Percentiles rank a stretch among this genome's conserved stretches.
Evolutionary conservation across 768 basidiomycete species (phyloP).

Genomic region (Hydnum rufescens): DNA sequence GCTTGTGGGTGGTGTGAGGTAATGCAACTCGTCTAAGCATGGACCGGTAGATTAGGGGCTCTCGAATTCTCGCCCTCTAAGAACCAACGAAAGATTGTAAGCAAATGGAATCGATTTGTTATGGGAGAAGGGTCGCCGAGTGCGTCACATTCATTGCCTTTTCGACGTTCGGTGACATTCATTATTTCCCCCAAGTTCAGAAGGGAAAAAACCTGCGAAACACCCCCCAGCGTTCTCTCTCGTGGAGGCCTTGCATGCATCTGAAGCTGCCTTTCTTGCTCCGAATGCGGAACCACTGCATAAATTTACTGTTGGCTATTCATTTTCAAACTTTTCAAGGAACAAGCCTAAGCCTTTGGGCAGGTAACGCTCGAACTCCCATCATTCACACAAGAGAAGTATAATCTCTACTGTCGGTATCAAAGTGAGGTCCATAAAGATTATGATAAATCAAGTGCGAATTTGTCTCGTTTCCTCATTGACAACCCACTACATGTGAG

Average conservation of each 20-base stretch:
- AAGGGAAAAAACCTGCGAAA: slow-evolving; percentile 1
- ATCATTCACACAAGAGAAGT: slow-evolving; percentile 65
- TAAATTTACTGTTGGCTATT: slow-evolving; percentile 37
- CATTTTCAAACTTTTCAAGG: background rate
- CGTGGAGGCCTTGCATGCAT: slow-evolving; percentile 30
- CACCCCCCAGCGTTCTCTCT: slow-evolving; percentile 23
- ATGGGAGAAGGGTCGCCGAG: background rate
- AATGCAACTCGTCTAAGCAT: slow-evolving; percentile 13
- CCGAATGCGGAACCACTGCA: slow-evolving; percentile 22
- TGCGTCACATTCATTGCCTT: too few relatives aligned
- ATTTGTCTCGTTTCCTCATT: slow-evolving; percentile 62
- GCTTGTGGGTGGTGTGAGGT: slow-evolving; percentile 16
- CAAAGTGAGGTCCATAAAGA: slow-evolving; percentile 67
- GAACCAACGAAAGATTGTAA: slow-evolving; percentile 54
- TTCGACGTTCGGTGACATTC: too few relatives aligned
- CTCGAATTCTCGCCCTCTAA: slow-evolving; percentile 45
- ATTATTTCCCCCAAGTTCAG: too few relatives aligned
- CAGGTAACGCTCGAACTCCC: slow-evolving; percentile 64
- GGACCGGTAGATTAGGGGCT: slow-evolving; percentile 37
- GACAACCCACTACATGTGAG: slow-evolving; percentile 53
- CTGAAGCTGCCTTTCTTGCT: slow-evolving; percentile 25
- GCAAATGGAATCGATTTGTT: slow-evolving; percentile 60
- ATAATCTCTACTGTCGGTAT: slow-evolving; percentile 52
- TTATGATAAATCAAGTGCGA: slow-evolving; percentile 24
- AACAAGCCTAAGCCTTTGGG: background rate